Evolutionary conservation across 2,329 filamentous ascomycete species (phyloP).

Genomic region (Tolypocladium album): DNA sequence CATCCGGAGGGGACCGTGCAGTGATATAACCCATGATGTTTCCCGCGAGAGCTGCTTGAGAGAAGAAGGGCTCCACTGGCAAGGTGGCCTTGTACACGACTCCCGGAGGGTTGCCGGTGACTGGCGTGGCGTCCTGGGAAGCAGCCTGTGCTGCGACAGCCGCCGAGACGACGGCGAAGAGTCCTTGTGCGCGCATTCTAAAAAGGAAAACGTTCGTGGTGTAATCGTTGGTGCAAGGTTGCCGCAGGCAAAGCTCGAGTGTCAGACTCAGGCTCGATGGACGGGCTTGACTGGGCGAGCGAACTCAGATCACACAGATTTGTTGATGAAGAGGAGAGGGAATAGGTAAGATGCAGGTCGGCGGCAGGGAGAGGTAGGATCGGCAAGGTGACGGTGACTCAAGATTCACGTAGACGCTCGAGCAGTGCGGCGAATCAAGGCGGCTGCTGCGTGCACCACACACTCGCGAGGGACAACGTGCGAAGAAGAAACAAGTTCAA

Average conservation of each 20-base stretch:
- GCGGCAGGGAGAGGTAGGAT: not conserved
- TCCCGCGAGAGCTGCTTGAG: slow-evolving; percentile 32
- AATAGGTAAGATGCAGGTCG: not conserved
- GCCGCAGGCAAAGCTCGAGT: not conserved
- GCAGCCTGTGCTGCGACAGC: slow-evolving; percentile 14
- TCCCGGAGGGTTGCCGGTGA: slow-evolving; percentile 44
- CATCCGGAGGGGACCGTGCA: slow-evolving; percentile 33
- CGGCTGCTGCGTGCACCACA: not conserved
- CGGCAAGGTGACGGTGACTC: not conserved
- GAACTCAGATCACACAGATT: not conserved
- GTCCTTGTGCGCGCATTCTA: not conserved
- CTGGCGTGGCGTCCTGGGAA: slow-evolving; percentile 35
- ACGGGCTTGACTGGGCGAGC: not conserved
- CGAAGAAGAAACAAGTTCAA: too few species aligned
- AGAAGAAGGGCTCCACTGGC: slow-evolving; percentile 40
- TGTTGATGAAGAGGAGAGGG: not conserved
- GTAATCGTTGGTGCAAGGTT: not conserved
- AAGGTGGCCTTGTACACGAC: slow-evolving; percentile 45
- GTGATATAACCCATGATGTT: slow-evolving; percentile 31
- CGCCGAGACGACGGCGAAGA: slow-evolving; percentile 15
- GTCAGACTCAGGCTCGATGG: not conserved
- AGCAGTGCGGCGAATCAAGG: not conserved
- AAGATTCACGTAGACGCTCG: not conserved
- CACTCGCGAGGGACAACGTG: not conserved
- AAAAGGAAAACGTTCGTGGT: not conserved